These are phyloP conservation scores for Epicoccum sorghinum DNA, from an alignment of 2,329 filamentous ascomycete genomes.

Conservation along the genomic window DNA sequence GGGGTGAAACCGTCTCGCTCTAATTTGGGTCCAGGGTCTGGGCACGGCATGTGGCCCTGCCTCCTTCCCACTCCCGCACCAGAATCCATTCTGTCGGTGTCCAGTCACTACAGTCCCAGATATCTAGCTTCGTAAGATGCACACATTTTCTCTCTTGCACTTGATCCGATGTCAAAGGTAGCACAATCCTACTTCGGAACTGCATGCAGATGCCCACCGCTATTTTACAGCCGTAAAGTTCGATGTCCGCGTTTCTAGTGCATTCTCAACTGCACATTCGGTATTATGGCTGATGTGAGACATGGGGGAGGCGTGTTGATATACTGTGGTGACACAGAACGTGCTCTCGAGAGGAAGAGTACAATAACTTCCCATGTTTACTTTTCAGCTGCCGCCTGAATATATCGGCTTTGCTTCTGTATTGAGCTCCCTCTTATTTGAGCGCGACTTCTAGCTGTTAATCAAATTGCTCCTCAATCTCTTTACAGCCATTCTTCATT, in stretches of 20 bases:
- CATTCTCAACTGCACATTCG: slow-evolving; percentile 3
- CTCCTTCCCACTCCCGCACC: slow-evolving; percentile 1
- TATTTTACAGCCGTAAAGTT: background rate
- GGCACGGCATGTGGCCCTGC: background rate
- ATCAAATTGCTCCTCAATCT: background rate
- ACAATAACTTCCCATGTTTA: slow-evolving; percentile 4
- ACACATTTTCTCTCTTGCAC: background rate
- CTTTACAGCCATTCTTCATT: background rate
- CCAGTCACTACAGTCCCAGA: background rate
- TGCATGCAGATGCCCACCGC: background rate
- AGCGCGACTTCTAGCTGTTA: background rate
- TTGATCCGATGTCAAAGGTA: background rate
- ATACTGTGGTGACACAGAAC: slow-evolving; percentile 14
- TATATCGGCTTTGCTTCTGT: background rate
- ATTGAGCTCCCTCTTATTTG: too few species aligned
- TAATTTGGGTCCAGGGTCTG: background rate
- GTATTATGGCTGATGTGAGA: slow-evolving; percentile 7
- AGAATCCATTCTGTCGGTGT: background rate
- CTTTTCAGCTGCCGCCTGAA: background rate
- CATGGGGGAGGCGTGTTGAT: slow-evolving; percentile 3
- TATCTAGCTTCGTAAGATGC: background rate
- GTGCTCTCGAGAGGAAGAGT: background rate
- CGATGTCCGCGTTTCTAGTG: background rate
- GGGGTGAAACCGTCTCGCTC: background rate
- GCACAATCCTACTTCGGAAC: slow-evolving; percentile 5